phyloP scores from a whole-genome alignment of 208 protist species.

The Kentomonas sorsogonicus region DNA sequence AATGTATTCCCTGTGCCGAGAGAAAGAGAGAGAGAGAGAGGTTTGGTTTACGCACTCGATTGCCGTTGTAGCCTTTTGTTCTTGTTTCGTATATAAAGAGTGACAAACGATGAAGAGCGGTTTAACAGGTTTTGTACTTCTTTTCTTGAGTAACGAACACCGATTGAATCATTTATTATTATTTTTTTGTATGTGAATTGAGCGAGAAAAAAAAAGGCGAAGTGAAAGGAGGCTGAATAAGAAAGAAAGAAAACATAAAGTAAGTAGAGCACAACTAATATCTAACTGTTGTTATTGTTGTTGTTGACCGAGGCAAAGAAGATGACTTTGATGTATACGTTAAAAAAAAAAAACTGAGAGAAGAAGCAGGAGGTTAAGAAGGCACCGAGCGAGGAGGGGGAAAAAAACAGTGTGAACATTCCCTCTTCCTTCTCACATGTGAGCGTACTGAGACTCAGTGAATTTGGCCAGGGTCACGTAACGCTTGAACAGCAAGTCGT shows the following conservation, averaged over 20 bases:
- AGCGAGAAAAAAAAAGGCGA: conserved; percentile 12
- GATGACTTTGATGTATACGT: background rate
- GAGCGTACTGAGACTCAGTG: conserved; percentile 32
- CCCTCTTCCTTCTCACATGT: conserved; percentile 19
- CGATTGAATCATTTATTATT: conserved; percentile 2
- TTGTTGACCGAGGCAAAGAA: no score
- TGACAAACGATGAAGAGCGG: background rate
- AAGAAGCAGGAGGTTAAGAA: background rate
- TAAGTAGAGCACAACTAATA: conserved; percentile 6
- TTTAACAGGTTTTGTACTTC: background rate
- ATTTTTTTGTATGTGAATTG: background rate
- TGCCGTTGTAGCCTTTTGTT: background rate
- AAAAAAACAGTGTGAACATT: conserved; percentile 6
- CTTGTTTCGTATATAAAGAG: background rate
- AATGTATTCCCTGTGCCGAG: background rate
- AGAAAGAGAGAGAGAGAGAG: background rate
- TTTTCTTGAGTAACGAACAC: conserved; percentile 1
- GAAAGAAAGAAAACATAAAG: background rate
- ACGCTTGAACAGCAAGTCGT: conserved; percentile 28
- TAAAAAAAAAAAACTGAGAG: background rate
- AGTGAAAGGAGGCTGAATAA: background rate
- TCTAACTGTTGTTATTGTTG: no score
- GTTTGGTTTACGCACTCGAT: background rate
- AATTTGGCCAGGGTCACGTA: conserved; percentile 27
- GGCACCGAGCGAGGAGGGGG: background rate